Base-by-base conservation (phyloP, 768 basidiomycete species). In the Gelatoporia subvermispora region DNA sequence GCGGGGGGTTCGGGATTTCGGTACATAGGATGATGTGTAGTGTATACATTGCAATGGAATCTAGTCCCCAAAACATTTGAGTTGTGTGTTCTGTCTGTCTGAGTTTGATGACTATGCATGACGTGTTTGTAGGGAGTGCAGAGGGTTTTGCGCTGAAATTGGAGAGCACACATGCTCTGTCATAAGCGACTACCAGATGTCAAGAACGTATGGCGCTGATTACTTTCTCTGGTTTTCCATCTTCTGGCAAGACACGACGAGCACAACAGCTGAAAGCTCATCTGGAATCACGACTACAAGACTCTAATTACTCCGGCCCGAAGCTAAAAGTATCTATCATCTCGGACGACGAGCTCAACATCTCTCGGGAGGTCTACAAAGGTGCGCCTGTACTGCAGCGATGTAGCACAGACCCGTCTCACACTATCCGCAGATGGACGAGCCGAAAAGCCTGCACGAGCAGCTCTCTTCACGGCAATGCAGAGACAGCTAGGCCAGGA, bases 391-490 rank as follows among this genome's bases (percentile, higher is more conserved):
- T 13, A 35, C 20, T 41, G 38, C 3, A 17, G n/a, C 21, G 7
- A 5, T 38, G 35, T 39, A 8, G 16, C n/a, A 21, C 23, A 13
- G 20, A 41, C 17, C 51, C 43, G 48, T 18, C 4, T 28, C 21
- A 47, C 37, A 52, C 21, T 41, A 39, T 35, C 7, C 24, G 4
- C 65, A 93, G 92, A 86, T 54, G 81, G 83, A 55, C 76, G 74
- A 38, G 74, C 84, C 4, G 96, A 99, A 69, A 99, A 97, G 65
- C 82, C 88, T 11, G 92, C 92, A 0, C 77, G 96, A 23, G 90
- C 78, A 4, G 74, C 86, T 10, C 74, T 95, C 18, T 92, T 95
- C 65, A 82, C 93, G 1, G 81, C 89, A 1, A 72, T 93, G 43
- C 90, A 86, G 57, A 76, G 96, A 11, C 74, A 78, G 28, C 74